These are phyloP conservation scores for Backusella tarrabulga DNA, from an alignment of 192 early-diverging fungal species.

Conservation along the genomic window DNA sequence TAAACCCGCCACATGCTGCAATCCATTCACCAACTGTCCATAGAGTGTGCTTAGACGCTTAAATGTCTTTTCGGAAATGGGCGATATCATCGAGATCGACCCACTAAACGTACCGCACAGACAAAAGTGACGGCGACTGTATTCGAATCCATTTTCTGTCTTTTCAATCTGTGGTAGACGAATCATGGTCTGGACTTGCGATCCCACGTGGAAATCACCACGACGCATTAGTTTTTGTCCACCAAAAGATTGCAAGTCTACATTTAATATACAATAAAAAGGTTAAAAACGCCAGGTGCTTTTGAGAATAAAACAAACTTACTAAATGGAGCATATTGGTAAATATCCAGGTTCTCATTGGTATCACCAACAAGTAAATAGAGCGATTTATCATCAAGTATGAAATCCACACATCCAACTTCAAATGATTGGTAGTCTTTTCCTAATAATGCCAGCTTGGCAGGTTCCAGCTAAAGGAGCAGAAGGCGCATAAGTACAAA, in stretches of 20 bases:
- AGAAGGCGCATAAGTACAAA: not conserved
- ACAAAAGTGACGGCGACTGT: slow-evolving; percentile 33
- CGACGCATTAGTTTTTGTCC: slow-evolving; percentile 88
- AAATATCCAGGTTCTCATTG: slow-evolving; percentile 77
- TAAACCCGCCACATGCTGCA: slow-evolving; percentile 83
- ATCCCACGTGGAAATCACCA: slow-evolving; percentile 86
- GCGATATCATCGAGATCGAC: slow-evolving; percentile 60
- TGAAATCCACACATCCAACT: slow-evolving; percentile 69
- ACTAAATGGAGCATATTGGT: slow-evolving; percentile 88
- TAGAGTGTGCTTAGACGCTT: slow-evolving; percentile 86
- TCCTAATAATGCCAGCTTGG: slow-evolving; percentile 83
- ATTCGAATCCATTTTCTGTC: slow-evolving; percentile 35
- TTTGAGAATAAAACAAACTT: slow-evolving; percentile 27
- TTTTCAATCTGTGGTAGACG: slow-evolving; percentile 49
- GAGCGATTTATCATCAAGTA: slow-evolving; percentile 72
- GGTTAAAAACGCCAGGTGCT: not conserved
- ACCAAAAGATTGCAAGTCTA: slow-evolving; percentile 84
- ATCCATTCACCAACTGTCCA: slow-evolving; percentile 77
- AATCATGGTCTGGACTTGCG: slow-evolving; percentile 69
- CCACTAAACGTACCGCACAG: slow-evolving; percentile 70
- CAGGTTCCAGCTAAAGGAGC: slow-evolving; percentile 70
- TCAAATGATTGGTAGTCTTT: slow-evolving; percentile 85
- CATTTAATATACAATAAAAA: not conserved
- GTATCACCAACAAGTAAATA: slow-evolving; percentile 84
- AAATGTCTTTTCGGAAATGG: slow-evolving; percentile 89